Base-by-base conservation (phyloP, 2,329 filamentous ascomycete species). In the Colletotrichum limetticola region DNA sequence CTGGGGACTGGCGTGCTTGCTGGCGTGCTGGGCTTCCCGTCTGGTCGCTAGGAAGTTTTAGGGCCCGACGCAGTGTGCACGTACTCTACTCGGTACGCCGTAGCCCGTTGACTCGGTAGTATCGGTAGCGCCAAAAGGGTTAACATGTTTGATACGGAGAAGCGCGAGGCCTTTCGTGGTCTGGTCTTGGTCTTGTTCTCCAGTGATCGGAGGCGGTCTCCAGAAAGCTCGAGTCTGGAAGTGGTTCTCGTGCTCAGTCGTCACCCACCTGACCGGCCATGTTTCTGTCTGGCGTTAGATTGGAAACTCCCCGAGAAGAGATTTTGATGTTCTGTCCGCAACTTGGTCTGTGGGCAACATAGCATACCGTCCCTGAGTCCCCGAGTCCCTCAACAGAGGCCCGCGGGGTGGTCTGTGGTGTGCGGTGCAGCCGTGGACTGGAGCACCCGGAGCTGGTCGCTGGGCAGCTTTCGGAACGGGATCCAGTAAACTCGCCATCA, bases 241-340 rank as follows among this genome's bases (percentile, higher is more conserved):
- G 53, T 57, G 63, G 63, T 57, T 57, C 63, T 53, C 49, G 61
- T 64, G 49, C 61, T 64, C 53, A 56, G 32, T 66, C 66, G 70
- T 72, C 70, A 56, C 70, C 70, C 66, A 70, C 66, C 66, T 46
- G 70, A 65, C 67, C 70, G 70, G 66, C 49, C 66, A 35, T 72
- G 59, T 70, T 59, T 24, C 70, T 70, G 66, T 49, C 70, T 64
- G 70, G 70, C 66, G 70, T 72, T 70, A 70, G 66, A 49, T 56
- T 14, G 28, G 53, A 24, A 32, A 42, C 46, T 42, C 24, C 35
- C 61, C 42, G 35, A 16, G 35, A 52, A 58, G 60, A 52, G 60
- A 30, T 63, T 63, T 62, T 52, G 53, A 58, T 59, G 57, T 55
- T 66, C 70, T 59, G 57, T 55, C 66, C 70, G 55, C 66, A 72